Base-by-base conservation (phyloP, 768 basidiomycete species). In the Rhizopogon sp. region DNA sequence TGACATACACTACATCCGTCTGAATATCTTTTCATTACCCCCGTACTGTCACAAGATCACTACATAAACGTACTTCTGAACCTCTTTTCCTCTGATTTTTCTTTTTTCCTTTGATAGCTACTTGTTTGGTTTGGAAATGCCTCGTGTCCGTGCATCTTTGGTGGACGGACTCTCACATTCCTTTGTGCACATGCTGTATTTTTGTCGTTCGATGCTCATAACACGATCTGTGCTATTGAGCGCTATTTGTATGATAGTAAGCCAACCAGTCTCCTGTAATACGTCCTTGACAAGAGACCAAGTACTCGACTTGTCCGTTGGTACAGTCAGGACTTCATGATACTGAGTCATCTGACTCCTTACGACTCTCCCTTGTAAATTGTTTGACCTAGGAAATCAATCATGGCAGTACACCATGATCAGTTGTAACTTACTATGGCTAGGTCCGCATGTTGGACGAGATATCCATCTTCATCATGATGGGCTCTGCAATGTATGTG, bases 121-220 rank as follows among this genome's bases (percentile, higher is more conserved):
- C 28, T 52, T 29, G 31, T 40, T 57, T 57, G 40, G 35, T n/a
- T 42, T 33, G 33, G 41, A 42, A 37, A 55, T 41, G 20, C 44
- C 39, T 56, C 28, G 33, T 49, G 39, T 49, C 51, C 41, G 40
- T 50, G 20, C 43, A 49, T 41, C 28, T 49, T 45, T 42, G 55
- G 52, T 35, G n/a, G 39, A 56, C 51, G 60, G 57, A 62, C 60
- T 41, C 33, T 14, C 37, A 60, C 66, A 5, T 55, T 66, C 66
- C 39, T 64, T 68, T 55, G 43, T 45, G 50, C 33, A 47, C 40
- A 28, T 62, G 58, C 62, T 62, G 58, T 64, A 59, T 61, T 45
- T 52, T 22, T 35, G 37, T 25, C 50, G 20, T 16, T 17, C n/a
- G 28, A n/a, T 53, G 22, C 16, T 35, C 50, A 20, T 53, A 54